A percentile compares a stretch with the other conserved stretches of the same genome.
These are phyloP conservation scores for Candida sithepensis DNA, from an alignment of 805 yeast species.

Conservation along the genomic window DNA sequence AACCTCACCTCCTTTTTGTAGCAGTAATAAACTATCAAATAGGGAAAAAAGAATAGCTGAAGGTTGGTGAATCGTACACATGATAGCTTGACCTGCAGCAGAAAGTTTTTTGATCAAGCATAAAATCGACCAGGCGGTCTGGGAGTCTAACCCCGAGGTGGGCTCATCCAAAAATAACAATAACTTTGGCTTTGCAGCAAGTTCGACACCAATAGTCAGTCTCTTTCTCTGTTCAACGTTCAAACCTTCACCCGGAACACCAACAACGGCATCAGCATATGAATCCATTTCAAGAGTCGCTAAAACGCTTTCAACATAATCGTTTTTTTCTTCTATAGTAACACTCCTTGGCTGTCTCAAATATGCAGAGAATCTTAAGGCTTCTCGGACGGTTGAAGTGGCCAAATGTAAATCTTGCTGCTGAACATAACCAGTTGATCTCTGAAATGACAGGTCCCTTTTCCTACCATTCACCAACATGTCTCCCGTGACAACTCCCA, in stretches of 20 bases:
- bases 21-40: slow-evolving; percentile 66
- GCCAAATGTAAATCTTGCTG: slow-evolving; percentile 52
- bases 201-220: slow-evolving; percentile 49
- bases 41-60: slow-evolving; percentile 70
- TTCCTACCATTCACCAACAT: slow-evolving; percentile 49
- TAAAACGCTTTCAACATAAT: slow-evolving; percentile 47
- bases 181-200: slow-evolving; percentile 49
- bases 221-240: slow-evolving; percentile 51
- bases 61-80: slow-evolving; percentile 79
- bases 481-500: slow-evolving; percentile 53
- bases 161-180: slow-evolving; percentile 55
- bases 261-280: slow-evolving; percentile 51
- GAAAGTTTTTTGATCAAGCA: slow-evolving; percentile 45
- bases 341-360: slow-evolving; percentile 40
- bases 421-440: slow-evolving; percentile 54
- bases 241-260: slow-evolving; percentile 43
- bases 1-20: slow-evolving; percentile 65
- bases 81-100: slow-evolving; percentile 47
- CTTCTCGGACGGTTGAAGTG: slow-evolving; percentile 47
- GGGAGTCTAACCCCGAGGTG: slow-evolving; percentile 56
- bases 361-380: slow-evolving; percentile 44
- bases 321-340: slow-evolving; percentile 40
- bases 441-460: slow-evolving; percentile 44
- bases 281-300: slow-evolving; percentile 44
- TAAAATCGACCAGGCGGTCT: slow-evolving; percentile 54